Conservation (phyloP, 148 eudicot genomes). For the Oxyria digyna region DNA sequence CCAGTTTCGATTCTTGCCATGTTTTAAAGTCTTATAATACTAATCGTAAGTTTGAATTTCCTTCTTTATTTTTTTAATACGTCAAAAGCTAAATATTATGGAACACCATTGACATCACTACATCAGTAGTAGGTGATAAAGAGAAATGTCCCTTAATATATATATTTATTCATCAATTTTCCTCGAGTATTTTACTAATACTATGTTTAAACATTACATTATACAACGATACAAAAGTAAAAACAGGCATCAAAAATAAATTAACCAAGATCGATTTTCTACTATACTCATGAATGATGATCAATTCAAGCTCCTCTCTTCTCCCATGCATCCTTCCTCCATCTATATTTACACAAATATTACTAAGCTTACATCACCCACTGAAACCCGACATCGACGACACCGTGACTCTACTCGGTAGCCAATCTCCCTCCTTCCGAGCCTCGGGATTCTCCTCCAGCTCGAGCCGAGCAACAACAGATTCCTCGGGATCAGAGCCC, state of each 20-base stretch:
- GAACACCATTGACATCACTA: background rate
- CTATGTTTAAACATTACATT: constrained; percentile 5
- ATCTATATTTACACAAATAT: constrained; percentile 1
- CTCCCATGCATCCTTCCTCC: background rate
- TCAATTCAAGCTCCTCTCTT: background rate
- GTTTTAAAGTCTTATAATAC: background rate
- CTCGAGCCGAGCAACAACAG: constrained; percentile 33
- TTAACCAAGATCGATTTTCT: background rate
- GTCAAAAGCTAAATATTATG: background rate
- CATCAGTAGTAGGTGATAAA: background rate
- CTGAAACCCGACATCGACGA: background rate
- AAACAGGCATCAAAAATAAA: background rate
- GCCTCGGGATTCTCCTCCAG: constrained; percentile 23
- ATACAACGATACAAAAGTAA: background rate
- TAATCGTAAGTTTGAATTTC: background rate
- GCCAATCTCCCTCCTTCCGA: constrained; percentile 41
- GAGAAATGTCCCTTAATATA: background rate
- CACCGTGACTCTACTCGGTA: constrained; percentile 43
- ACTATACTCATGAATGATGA: background rate
- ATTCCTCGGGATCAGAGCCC: constrained; percentile 7
- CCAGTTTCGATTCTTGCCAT: too few relatives aligned
- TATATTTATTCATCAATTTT: background rate
- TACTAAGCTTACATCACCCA: background rate
- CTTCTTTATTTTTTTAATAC: background rate
- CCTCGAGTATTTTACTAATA: background rate